phyloP scores from a whole-genome alignment of 2,329 filamentous ascomycete species.

The Lecanoromycetidae sp. region DNA sequence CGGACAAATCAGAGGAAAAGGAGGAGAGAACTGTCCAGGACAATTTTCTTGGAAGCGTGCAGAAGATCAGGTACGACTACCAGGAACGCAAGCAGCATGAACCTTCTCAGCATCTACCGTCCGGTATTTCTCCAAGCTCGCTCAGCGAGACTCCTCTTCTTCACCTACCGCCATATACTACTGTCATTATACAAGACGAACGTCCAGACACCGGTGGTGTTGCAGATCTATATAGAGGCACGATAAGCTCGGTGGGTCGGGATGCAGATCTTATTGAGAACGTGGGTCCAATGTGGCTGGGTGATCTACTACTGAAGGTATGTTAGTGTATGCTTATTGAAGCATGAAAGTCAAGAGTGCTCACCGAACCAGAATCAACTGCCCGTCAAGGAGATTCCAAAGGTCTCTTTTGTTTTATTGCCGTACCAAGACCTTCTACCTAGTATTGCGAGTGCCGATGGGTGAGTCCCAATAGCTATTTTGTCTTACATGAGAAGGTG shows the following conservation, averaged over 20 bases:
- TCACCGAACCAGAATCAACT: slow-evolving; percentile 51
- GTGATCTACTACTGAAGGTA: slow-evolving; percentile 67
- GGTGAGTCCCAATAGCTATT: slow-evolving; percentile 32
- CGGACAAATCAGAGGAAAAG: slow-evolving; percentile 40
- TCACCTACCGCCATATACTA: slow-evolving; percentile 38
- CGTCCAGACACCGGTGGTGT: slow-evolving; percentile 50
- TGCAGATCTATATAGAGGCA: slow-evolving; percentile 84
- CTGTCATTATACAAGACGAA: slow-evolving; percentile 54
- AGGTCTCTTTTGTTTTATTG: slow-evolving; percentile 86
- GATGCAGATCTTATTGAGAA: slow-evolving; percentile 78
- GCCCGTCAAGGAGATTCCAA: slow-evolving; percentile 80
- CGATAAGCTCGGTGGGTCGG: slow-evolving; percentile 61
- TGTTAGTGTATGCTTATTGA: slow-evolving; percentile 19
- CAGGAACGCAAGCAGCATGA: slow-evolving; percentile 31
- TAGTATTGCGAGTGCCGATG: slow-evolving; percentile 59
- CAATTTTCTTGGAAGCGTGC: slow-evolving; percentile 35
- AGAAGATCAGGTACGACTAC: slow-evolving; percentile 35
- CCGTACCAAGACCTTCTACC: slow-evolving; percentile 67
- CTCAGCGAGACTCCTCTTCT: slow-evolving; percentile 35
- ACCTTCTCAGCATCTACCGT: slow-evolving; percentile 27
- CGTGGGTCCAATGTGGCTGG: slow-evolving; percentile 80
- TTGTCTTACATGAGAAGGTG: background rate
- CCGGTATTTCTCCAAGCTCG: slow-evolving; percentile 32
- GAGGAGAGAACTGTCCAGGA: slow-evolving; percentile 35
- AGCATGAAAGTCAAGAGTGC: slow-evolving; percentile 1